phyloP scores from a whole-genome alignment of 1,139 yeast genomes.

The Debaryomyces nepalensis region DNA sequence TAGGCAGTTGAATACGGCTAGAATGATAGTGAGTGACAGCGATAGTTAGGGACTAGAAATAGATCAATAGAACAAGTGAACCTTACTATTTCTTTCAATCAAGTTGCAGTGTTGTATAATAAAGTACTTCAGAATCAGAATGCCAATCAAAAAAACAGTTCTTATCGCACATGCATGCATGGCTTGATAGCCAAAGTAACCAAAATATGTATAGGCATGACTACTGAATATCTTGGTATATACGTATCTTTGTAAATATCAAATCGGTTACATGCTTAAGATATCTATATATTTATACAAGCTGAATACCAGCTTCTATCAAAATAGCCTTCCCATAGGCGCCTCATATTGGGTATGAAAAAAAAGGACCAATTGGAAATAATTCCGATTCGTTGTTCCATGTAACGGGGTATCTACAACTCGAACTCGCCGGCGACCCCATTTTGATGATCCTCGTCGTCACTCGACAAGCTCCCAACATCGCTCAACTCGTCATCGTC shows the following conservation, averaged over 20 bases:
- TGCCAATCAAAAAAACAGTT: too few species aligned
- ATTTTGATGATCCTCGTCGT: conserved; percentile 41
- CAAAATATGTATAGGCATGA: background rate
- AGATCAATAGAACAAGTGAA: too few species aligned
- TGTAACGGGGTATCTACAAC: conserved; percentile 15
- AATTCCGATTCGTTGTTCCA: conserved; percentile 3
- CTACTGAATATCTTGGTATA: too few species aligned
- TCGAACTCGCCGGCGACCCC: conserved; percentile 26
- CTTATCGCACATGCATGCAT: too few species aligned
- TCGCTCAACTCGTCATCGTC: conserved; percentile 53
- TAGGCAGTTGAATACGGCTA: background rate
- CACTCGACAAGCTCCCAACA: conserved; percentile 54
- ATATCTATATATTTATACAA: conserved; percentile 9
- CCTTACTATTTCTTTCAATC: too few species aligned
- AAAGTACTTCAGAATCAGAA: too few species aligned
- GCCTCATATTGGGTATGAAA: too few species aligned
- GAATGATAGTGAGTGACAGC: too few species aligned
- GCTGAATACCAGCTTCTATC: conserved; percentile 5
- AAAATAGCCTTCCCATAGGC: background rate
- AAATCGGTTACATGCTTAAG: background rate
- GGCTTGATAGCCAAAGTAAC: background rate
- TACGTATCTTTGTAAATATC: background rate
- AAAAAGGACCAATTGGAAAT: too few species aligned
- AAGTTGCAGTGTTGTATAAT: too few species aligned
- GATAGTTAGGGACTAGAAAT: background rate